Evolutionary conservation across 2,329 filamentous ascomycete species (phyloP).

Genomic region (Ophiostoma sp.): DNA sequence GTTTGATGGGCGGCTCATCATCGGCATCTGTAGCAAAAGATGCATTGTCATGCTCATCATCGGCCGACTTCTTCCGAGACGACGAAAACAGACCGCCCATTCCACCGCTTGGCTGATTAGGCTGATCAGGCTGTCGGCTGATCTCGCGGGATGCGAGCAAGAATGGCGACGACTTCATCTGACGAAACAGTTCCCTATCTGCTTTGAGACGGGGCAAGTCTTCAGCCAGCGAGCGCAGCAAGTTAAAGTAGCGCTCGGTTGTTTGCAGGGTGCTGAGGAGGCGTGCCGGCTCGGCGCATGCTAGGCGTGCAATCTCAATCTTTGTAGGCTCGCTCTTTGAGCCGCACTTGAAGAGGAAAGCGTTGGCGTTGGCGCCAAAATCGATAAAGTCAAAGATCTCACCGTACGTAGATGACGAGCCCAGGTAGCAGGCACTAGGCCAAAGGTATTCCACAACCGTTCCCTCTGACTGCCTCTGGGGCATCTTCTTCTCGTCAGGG

Average conservation of each 20-base stretch:
- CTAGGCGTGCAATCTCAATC: constrained; percentile 72
- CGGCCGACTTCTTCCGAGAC: constrained; percentile 35
- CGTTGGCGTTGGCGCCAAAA: constrained; percentile 80
- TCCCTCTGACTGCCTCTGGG: constrained; percentile 13
- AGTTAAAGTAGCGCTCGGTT: constrained; percentile 76
- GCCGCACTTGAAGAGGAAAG: constrained; percentile 81
- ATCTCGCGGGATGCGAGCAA: constrained; percentile 75
- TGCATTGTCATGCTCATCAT: constrained; percentile 44
- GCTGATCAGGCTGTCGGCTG: constrained; percentile 38
- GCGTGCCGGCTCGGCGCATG: constrained; percentile 77
- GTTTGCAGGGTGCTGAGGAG: constrained; percentile 74
- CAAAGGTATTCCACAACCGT: constrained; percentile 48
- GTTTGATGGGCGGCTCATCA: constrained; percentile 61
- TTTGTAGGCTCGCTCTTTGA: constrained; percentile 89
- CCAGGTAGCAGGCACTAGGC: constrained; percentile 75
- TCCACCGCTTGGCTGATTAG: neutral
- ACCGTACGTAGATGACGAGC: constrained; percentile 62
- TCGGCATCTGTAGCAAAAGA: neutral
- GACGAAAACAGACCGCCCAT: constrained; percentile 10
- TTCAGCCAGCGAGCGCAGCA: constrained; percentile 76
- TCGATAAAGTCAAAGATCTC: constrained; percentile 97
- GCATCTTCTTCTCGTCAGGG: constrained; percentile 30
- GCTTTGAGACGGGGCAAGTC: constrained; percentile 63
- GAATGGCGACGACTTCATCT: constrained; percentile 70
- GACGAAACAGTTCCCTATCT: constrained; percentile 70